Base-by-base conservation (phyloP, 106 monocot species). In the Hemerocallis citrina region DNA sequence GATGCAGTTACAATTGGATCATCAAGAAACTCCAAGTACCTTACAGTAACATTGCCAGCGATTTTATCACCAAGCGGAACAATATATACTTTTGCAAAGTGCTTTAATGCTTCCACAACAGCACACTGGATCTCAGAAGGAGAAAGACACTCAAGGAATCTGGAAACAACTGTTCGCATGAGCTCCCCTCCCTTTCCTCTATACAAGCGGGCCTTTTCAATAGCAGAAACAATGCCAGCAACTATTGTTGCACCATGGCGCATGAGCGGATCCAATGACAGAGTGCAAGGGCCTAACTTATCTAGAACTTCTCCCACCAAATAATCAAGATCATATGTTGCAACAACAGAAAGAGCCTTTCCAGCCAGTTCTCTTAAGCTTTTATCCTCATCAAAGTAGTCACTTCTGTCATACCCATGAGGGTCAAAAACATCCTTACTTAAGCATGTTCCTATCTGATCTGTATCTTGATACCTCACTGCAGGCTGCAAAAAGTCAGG, bases 191-290 rank as follows among this genome's bases (percentile, higher is more conserved):
- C n/a, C n/a, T n/a, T n/a, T n/a, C n/a, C n/a, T n/a, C n/a, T n/a
- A n/a, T n/a, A n/a, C n/a, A n/a, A n/a, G n/a, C n/a, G n/a, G n/a
- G n/a, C n/a, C n/a, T n/a, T n/a, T n/a, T n/a, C n/a, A n/a, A n/a
- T n/a, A n/a, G n/a, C n/a, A n/a, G n/a, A n/a, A n/a, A n/a, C n/a
- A n/a, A n/a, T n/a, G n/a, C 81, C 96, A 70, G 77, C 69, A 62
- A 91, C 91, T 70, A 98, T 67, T n/a, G 84, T 98, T 67, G 96
- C 91, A 67, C 96, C 96, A 75, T 98, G 96, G 20, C 96, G 96
- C 76, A 75, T 82, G 55, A 76, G 92, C 30, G 92, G 66, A 72
- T 98, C 96, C 22, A 62, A 64, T 52, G 96, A 98, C n/a, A 98
- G 65, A 27, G 96, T 98, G 63, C 65, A 67, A 20, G 85, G 91